These are phyloP conservation scores for Pleurotus tuber-regium DNA, from an alignment of 768 basidiomycete species.

Conservation along the genomic window DNA sequence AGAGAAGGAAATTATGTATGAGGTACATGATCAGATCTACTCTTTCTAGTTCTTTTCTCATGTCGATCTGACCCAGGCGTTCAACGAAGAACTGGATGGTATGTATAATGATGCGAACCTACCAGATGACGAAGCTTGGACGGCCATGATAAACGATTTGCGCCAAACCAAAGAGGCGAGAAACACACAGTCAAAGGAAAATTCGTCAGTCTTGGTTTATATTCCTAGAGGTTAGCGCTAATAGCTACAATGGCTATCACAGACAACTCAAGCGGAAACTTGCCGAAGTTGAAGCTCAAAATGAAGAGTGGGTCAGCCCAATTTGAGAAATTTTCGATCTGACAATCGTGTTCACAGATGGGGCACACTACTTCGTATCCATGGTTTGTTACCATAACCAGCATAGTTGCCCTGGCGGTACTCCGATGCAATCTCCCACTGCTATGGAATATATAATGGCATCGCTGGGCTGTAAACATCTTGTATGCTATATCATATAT, in stretches of 20 bases:
- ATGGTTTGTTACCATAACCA: constrained; percentile 40
- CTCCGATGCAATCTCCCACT: background rate
- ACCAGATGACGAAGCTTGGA: constrained; percentile 81
- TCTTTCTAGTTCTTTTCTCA: background rate
- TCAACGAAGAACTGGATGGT: constrained; percentile 90
- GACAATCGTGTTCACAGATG: too few species aligned
- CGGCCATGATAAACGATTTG: constrained; percentile 72
- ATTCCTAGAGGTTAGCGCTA: too few species aligned
- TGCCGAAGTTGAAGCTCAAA: constrained; percentile 69
- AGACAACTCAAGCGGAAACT: constrained; percentile 72
- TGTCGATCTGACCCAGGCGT: constrained; percentile 53
- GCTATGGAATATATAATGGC: background rate
- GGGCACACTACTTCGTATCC: constrained; percentile 55
- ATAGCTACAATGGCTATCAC: too few species aligned
- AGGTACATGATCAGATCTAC: constrained; percentile 51
- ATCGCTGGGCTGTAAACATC: background rate
- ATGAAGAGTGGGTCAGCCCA: constrained; percentile 69
- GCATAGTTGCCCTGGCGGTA: background rate
- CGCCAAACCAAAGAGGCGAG: constrained; percentile 70
- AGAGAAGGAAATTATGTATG: constrained; percentile 93
- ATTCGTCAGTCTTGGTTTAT: constrained; percentile 70
- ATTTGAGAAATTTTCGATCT: too few species aligned
- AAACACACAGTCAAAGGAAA: constrained; percentile 75
- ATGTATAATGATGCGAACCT: constrained; percentile 87
- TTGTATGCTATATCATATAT: constrained; percentile 8